phyloP scores from a whole-genome alignment of 2,329 filamentous ascomycete species.

The Epichloe elymi region DNA sequence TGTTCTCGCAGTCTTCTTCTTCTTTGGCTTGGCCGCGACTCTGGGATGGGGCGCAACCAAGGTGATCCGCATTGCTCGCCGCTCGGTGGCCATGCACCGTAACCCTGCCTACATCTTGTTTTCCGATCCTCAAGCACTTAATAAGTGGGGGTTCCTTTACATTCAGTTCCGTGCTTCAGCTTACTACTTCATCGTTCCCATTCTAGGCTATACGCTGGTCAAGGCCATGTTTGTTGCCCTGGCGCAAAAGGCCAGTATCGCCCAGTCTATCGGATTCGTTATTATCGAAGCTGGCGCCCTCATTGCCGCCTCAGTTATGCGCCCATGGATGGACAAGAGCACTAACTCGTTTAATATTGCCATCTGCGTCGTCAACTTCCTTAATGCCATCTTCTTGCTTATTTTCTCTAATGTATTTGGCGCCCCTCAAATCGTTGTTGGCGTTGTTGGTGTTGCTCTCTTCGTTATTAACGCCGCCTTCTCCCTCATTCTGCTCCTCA shows the following conservation, averaged over 20 bases:
- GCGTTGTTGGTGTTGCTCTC: conserved; percentile 79
- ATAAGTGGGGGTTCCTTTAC: conserved; percentile 98
- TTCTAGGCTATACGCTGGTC: conserved; percentile 65
- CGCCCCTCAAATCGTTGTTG: conserved; percentile 69
- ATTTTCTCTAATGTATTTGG: conserved; percentile 82
- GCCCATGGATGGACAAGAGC: conserved; percentile 98
- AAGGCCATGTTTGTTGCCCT: conserved; percentile 86
- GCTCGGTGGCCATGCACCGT: conserved; percentile 82
- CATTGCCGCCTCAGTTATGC: conserved; percentile 64
- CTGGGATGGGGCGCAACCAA: conserved; percentile 81
- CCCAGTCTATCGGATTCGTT: conserved; percentile 71
- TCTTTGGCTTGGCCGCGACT: conserved; percentile 65
- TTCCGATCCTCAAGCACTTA: conserved; percentile 83
- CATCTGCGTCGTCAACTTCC: conserved; percentile 78
- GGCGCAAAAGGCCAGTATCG: conserved; percentile 54
- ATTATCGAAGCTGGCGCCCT: conserved; percentile 71
- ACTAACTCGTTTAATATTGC: conserved; percentile 94
- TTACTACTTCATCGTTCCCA: conserved; percentile 85
- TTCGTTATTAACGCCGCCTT: conserved; percentile 81
- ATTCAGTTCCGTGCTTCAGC: conserved; percentile 92
- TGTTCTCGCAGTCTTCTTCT: conserved; percentile 77
- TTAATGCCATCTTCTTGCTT: conserved; percentile 79
- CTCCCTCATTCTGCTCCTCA: conserved; percentile 66
- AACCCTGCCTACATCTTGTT: conserved; percentile 96
- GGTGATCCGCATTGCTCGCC: conserved; percentile 77